phyloP scores from a whole-genome alignment of 257 asterid genomes.

The Coffea eugenioides region DNA sequence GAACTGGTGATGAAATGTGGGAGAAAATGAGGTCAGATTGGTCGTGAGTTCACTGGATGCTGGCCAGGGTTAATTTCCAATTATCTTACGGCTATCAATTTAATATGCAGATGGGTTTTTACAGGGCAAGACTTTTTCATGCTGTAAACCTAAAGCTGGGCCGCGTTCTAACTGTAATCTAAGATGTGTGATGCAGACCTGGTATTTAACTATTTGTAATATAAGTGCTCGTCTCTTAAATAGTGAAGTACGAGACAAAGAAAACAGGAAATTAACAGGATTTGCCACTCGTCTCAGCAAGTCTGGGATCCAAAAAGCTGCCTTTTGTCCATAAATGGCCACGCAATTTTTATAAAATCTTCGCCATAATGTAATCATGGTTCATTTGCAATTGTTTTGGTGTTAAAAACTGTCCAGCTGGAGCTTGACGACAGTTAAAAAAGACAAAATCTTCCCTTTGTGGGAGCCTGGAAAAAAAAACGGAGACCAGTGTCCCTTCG shows the following conservation, averaged over 20 bases:
- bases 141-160: not conserved
- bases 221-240: not conserved
- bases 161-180: not conserved
- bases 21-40: not conserved
- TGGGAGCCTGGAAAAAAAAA: not conserved
- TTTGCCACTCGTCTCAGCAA: not conserved
- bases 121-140: not conserved
- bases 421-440: slow-evolving; percentile 4
- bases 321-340: not conserved
- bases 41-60: not conserved
- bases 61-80: not conserved
- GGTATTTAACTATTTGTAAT: too few relatives aligned
- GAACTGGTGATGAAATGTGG: not conserved
- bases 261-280: not conserved
- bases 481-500: not conserved
- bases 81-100: not conserved
- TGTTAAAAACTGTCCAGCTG: not conserved
- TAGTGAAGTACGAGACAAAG: not conserved
- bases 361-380: not conserved
- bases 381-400: not conserved
- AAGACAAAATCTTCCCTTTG: not conserved
- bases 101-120: not conserved
- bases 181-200: not conserved
- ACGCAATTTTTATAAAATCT: slow-evolving; percentile 3
- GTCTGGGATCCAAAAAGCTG: not conserved